Base-by-base conservation (phyloP, 345 rosid species). In the Draba incana region DNA sequence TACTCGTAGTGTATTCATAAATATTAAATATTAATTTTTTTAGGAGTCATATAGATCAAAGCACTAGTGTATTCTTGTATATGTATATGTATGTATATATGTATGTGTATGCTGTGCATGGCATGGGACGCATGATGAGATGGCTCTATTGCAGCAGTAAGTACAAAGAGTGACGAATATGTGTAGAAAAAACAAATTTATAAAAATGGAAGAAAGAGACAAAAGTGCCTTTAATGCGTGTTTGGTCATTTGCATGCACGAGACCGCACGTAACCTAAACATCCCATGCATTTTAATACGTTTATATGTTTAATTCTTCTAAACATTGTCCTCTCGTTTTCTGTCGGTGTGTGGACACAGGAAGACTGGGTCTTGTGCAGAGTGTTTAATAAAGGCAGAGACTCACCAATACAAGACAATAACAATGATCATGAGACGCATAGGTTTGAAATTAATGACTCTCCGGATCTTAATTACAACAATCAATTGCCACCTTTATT, bases 321-420 rank as follows among this genome's bases (percentile, higher is more conserved):
- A 59, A 38, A 59, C 50, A 16, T 2, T 59, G 62, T 57, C 69
- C 50, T 68, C 50, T 50, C 68, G 45, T 20, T 69, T 74, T 71
- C 62, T 56, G 54, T 69, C 31, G 62, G 46, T 68, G 69, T 68
- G 50, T 74, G 78, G 47, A 60, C 80, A 90, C 83, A 93, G 98
- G 98, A 93, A 81, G 98, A 93, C 43, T 93, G 98, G 98, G 98
- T 90, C 14, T 48, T 93, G 47, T 93, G 97, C 70, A 82, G 98
- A 79, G 98, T 90, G 24, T 90, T 93, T 59, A 84, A 87, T 80
- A 88, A 89, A 78, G 68, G 89, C 79, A 85, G 81, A 62, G 83
- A 74, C 62, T 53, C 69, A 54, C 20, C 62, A 13, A 41, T 23
- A 50, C 62, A 67, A 37, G 69, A 74, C 53, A 65, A 41, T 57